phyloP scores from a whole-genome alignment of 2,329 filamentous ascomycete species.

The Onygenales sp. region DNA sequence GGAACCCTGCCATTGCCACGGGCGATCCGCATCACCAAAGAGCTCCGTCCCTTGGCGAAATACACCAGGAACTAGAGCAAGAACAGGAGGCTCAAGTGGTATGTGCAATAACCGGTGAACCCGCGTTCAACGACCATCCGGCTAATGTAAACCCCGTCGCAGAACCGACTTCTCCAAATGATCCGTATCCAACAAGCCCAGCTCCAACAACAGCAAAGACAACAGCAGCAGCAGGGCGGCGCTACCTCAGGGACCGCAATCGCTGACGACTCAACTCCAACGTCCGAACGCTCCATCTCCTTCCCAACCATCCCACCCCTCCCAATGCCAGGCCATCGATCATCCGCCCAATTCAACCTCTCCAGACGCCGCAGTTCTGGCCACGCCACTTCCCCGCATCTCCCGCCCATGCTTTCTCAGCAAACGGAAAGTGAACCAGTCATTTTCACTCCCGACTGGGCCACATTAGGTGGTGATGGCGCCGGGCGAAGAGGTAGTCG shows the following conservation, averaged over 20 bases:
- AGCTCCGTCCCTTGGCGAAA: constrained; percentile 38
- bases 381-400: constrained; percentile 27
- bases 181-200: constrained; percentile 40
- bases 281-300: constrained; percentile 32
- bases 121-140: background rate
- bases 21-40: constrained; percentile 40
- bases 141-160: constrained; percentile 4
- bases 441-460: background rate
- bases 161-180: constrained; percentile 42
- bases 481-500: constrained; percentile 28
- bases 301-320: constrained; percentile 26
- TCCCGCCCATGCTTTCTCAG: constrained; percentile 19
- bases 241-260: constrained; percentile 20
- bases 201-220: constrained; percentile 28
- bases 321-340: constrained; percentile 20
- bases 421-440: constrained; percentile 9
- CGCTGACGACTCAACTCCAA: constrained; percentile 34
- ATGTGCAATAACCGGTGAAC: constrained; percentile 12
- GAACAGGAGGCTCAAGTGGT: constrained; percentile 44
- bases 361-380: constrained; percentile 28
- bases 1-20: constrained; percentile 32
- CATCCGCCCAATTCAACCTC: constrained; percentile 25
- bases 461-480: constrained; percentile 15
- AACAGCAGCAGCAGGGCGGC: constrained; percentile 24
- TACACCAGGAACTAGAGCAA: constrained; percentile 42